Conservation (phyloP, 139 green algal species). For the Chlorella ohadii region DNA sequence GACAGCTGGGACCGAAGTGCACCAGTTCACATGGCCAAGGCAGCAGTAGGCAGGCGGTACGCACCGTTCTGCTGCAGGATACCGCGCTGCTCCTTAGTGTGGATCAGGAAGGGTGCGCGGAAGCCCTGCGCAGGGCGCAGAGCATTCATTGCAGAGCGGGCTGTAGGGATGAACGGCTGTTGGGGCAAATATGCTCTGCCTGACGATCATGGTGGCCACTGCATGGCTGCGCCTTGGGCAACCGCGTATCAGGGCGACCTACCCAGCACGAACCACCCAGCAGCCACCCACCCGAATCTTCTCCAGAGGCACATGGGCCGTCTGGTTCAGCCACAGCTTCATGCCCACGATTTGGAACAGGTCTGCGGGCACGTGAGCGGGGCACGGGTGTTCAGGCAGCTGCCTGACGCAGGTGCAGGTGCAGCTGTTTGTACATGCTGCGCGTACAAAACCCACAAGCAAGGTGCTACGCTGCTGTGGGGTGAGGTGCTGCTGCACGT, state of each 20-base stretch:
- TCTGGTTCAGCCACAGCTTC: constrained; percentile 46
- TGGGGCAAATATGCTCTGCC: too few species aligned
- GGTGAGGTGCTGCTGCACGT: not conserved
- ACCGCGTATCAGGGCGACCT: too few species aligned
- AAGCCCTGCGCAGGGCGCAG: constrained; percentile 20
- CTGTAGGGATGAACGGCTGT: too few species aligned
- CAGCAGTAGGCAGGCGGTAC: too few species aligned
- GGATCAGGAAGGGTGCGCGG: constrained; percentile 33
- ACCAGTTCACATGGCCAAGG: too few species aligned
- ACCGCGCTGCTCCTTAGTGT: constrained; percentile 25
- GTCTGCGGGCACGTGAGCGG: constrained; percentile 10
- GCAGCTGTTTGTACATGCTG: too few species aligned
- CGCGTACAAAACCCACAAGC: not conserved
- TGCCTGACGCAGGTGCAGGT: not conserved
- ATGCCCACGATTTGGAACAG: constrained; percentile 40
- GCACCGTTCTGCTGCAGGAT: constrained; percentile 32
- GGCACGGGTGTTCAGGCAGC: not conserved
- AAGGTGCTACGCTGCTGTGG: not conserved
- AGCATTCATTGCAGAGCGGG: too few species aligned
- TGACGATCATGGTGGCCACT: too few species aligned
- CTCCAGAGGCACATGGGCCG: constrained; percentile 35
- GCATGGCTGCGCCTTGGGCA: too few species aligned
- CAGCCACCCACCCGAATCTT: constrained; percentile 26
- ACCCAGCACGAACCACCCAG: not conserved
- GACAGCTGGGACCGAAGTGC: too few species aligned